Percentiles rank a stretch among this genome's conserved stretches.
Conservation (phyloP, 495 filamentous ascomycete genomes). For the Entonaema liquescens region DNA sequence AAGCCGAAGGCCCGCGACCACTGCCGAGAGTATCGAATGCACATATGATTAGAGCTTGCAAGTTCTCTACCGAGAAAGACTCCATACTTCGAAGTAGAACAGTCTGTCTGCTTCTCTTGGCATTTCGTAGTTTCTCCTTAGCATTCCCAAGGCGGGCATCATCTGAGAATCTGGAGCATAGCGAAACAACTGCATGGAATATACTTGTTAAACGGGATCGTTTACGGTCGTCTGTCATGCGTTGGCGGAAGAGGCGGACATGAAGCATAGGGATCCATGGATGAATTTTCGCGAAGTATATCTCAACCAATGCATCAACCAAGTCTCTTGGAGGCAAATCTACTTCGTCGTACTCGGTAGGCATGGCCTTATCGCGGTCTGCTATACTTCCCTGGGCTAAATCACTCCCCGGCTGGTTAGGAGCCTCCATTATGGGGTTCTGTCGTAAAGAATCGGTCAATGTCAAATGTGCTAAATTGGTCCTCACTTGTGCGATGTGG, state of each 20-base stretch:
- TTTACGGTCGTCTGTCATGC: background rate
- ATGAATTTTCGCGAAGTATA: constrained; percentile 50
- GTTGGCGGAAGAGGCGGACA: constrained; percentile 41
- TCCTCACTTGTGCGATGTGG: background rate
- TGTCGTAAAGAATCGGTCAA: background rate
- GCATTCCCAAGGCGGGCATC: background rate
- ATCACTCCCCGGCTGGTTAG: background rate
- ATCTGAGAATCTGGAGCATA: background rate
- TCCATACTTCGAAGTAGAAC: constrained; percentile 51
- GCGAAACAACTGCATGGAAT: background rate
- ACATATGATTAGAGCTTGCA: constrained; percentile 51
- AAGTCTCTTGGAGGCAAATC: constrained; percentile 36
- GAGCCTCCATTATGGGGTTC: background rate
- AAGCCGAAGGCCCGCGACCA: constrained; percentile 43
- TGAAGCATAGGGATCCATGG: constrained; percentile 55
- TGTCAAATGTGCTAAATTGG: background rate
- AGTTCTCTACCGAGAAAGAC: constrained; percentile 49
- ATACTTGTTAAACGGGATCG: background rate
- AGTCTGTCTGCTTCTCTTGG: constrained; percentile 37
- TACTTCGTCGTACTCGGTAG: background rate
- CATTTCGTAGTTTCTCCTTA: constrained; percentile 28
- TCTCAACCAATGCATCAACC: constrained; percentile 35
- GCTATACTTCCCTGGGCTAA: background rate
- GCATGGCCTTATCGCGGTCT: background rate
- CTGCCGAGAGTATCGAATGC: constrained; percentile 48